Evolutionary conservation across 305 asterid species (phyloP).

Genomic region (Galium porrigens): DNA sequence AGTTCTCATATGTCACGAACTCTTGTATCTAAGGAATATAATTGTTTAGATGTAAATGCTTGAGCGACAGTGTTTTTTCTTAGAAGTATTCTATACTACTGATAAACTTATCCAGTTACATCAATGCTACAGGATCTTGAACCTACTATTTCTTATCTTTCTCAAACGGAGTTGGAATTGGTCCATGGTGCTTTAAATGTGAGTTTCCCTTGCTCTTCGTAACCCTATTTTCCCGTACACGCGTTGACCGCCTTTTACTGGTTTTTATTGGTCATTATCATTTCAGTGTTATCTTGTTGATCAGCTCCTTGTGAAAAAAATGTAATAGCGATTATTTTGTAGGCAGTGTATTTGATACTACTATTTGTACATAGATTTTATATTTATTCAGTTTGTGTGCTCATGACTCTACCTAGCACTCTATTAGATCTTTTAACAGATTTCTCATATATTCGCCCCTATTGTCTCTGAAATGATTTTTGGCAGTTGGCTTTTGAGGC

Average conservation of each 20-base stretch:
- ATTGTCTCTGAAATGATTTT: conserved; percentile 5
- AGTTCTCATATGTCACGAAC: background rate
- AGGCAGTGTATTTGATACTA: background rate
- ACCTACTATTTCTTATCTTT: conserved; percentile 64
- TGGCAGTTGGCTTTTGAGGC: conserved; percentile 82
- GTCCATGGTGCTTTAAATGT: conserved; percentile 60
- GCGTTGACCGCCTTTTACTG: conserved; percentile 5
- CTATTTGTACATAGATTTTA: background rate
- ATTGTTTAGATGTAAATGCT: background rate
- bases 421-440: background rate
- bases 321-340: background rate
- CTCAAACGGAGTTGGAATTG: conserved; percentile 54
- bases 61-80: conserved; percentile 1
- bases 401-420: background rate
- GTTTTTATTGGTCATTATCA: background rate
- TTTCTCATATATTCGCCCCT: background rate
- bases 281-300: conserved; percentile 1
- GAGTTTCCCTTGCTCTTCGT: conserved; percentile 24
- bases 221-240: background rate
- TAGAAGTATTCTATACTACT: background rate
- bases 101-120: conserved; percentile 1
- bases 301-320: background rate
- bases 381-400: background rate
- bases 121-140: conserved; percentile 48
- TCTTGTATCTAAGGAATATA: background rate